Evolutionary conservation across 306 rosid species (phyloP).

Genomic region (Pachyrhizus erosus): DNA sequence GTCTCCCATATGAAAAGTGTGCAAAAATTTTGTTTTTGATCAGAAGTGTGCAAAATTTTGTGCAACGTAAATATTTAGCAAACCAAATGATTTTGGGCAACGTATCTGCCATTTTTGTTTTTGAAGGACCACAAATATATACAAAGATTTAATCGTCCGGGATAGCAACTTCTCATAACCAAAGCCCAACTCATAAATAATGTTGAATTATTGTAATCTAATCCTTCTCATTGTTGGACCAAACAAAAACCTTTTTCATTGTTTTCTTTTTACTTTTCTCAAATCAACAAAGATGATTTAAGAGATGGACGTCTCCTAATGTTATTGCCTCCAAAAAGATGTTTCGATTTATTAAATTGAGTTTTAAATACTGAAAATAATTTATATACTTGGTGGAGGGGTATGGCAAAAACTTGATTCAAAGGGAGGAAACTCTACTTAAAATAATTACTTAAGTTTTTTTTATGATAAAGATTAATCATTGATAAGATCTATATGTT

Average conservation of each 20-base stretch:
- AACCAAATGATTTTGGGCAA: not conserved
- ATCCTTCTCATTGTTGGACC: not conserved
- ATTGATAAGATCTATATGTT: no score
- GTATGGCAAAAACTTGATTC: no score
- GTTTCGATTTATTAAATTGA: not conserved
- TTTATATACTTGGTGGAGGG: not conserved
- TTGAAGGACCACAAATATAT: not conserved
- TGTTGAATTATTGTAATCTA: not conserved
- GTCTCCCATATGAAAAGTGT: no score
- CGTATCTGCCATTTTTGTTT: not conserved
- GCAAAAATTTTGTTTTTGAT: not conserved
- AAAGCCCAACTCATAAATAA: not conserved
- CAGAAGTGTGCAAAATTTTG: not conserved
- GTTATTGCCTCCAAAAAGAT: not conserved
- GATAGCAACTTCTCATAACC: not conserved
- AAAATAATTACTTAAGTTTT: no score
- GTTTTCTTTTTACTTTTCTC: not conserved
- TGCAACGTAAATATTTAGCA: not conserved
- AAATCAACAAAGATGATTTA: not conserved
- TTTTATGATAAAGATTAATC: no score
- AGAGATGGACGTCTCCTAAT: not conserved
- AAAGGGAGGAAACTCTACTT: no score
- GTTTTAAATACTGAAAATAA: not conserved
- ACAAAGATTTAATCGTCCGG: no score
- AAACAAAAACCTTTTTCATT: not conserved